Evolutionary conservation across 2,329 filamentous ascomycete species (phyloP).

Genomic region (Curvularia sp.): DNA sequence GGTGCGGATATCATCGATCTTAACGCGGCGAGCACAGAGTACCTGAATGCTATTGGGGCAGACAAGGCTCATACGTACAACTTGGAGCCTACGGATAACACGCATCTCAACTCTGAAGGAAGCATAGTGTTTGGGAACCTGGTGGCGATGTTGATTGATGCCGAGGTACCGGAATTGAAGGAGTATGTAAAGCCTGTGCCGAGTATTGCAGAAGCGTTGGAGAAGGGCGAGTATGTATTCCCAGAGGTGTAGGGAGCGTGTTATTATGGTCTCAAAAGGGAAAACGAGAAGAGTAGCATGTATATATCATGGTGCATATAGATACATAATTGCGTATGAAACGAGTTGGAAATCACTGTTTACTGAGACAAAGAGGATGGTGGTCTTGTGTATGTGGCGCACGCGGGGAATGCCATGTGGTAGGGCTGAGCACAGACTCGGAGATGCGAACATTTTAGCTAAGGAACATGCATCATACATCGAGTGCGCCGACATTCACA

Average conservation of each 20-base stretch:
- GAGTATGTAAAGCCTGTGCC: constrained; percentile 24
- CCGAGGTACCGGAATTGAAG: constrained; percentile 14
- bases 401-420: constrained; percentile 1
- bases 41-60: constrained; percentile 60
- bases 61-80: constrained; percentile 58
- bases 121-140: constrained; percentile 36
- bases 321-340: no score
- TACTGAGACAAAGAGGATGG: neutral
- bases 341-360: neutral
- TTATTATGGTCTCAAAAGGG: neutral
- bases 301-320: neutral
- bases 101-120: constrained; percentile 30
- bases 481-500: constrained; percentile 3
- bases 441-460: constrained; percentile 18
- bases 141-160: constrained; percentile 27
- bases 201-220: constrained; percentile 20
- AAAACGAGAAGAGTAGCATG: neutral
- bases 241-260: constrained; percentile 7
- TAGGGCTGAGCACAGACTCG: constrained; percentile 13
- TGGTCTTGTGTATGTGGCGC: neutral
- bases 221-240: constrained; percentile 24
- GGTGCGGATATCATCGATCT: constrained; percentile 57
- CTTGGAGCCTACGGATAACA: constrained; percentile 39
- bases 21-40: constrained; percentile 58
- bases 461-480: constrained; percentile 10